Evolutionary conservation across 2,329 filamentous ascomycete genomes (phyloP).

Genomic region (Monosporascus sp.): DNA sequence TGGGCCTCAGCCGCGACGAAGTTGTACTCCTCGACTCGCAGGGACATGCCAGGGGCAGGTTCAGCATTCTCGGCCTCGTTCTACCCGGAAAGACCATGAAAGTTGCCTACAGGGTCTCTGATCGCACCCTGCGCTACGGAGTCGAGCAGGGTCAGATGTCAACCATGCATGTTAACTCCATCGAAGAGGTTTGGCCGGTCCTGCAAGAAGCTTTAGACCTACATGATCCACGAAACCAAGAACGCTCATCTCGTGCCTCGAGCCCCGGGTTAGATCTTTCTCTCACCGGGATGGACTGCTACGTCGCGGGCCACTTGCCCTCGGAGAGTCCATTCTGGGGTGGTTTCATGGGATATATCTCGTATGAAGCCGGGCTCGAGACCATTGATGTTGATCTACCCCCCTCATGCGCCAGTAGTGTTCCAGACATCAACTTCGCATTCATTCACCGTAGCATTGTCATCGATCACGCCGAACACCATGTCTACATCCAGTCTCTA

Average conservation of each 20-base stretch:
- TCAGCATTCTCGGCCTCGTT: neutral
- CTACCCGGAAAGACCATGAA: slow-evolving; percentile 3
- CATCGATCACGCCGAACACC: slow-evolving; percentile 52
- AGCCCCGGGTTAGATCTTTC: neutral
- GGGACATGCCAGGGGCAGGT: slow-evolving; percentile 3
- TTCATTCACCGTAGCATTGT: slow-evolving; percentile 62
- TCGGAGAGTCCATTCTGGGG: slow-evolving; percentile 57
- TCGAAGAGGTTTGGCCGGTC: neutral
- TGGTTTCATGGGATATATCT: slow-evolving; percentile 62
- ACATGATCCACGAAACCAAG: neutral
- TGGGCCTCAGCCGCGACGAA: slow-evolving; percentile 6
- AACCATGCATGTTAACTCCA: neutral
- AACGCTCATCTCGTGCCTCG: neutral
- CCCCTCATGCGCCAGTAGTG: slow-evolving; percentile 8
- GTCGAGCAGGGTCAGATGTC: neutral
- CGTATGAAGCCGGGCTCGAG: slow-evolving; percentile 61
- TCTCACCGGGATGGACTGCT: neutral
- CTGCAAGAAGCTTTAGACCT: slow-evolving; percentile 1
- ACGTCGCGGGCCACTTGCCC: neutral
- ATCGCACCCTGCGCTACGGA: neutral
- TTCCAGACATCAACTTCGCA: slow-evolving; percentile 56
- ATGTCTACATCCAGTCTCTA: slow-evolving; percentile 56
- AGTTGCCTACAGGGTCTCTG: slow-evolving; percentile 8
- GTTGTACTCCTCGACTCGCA: slow-evolving; percentile 20
- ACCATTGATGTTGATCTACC: slow-evolving; percentile 37